phyloP scores from a whole-genome alignment of 306 rosid species.

The Glycine latifolia region DNA sequence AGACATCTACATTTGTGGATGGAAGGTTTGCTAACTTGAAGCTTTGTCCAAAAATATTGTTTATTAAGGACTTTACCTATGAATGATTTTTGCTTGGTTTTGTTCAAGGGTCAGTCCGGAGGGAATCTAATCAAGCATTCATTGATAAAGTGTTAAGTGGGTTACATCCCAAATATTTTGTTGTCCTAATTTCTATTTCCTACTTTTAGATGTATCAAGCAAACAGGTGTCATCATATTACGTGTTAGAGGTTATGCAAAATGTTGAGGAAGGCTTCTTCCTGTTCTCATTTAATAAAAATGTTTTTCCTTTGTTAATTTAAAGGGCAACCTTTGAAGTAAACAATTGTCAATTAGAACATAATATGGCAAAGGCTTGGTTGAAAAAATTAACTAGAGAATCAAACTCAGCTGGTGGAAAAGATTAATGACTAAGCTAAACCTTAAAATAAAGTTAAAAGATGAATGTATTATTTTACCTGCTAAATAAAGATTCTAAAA shows the following conservation, averaged over 20 bases:
- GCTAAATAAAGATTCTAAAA: no score
- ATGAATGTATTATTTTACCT: no score
- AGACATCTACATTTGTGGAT: conserved; percentile 34
- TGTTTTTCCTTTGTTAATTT: background rate
- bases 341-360: no score
- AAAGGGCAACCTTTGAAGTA: background rate
- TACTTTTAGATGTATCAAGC: background rate
- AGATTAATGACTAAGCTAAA: no score
- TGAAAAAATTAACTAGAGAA: no score
- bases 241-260: background rate
- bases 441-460: no score
- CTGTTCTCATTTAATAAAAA: background rate
- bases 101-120: no score
- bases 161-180: background rate
- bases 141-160: conserved; percentile 11
- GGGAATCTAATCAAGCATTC: no score
- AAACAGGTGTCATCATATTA: background rate
- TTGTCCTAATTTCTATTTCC: background rate
- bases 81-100: no score
- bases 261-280: background rate
- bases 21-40: conserved; percentile 27
- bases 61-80: background rate
- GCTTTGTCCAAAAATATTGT: conserved; percentile 26
- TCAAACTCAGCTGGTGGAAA: no score
- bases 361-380: no score